Percentiles rank a stretch among this genome's conserved stretches.
Evolutionary conservation across 257 asterid genomes (phyloP).

Genomic region (Dorcoceras hygrometricum): DNA sequence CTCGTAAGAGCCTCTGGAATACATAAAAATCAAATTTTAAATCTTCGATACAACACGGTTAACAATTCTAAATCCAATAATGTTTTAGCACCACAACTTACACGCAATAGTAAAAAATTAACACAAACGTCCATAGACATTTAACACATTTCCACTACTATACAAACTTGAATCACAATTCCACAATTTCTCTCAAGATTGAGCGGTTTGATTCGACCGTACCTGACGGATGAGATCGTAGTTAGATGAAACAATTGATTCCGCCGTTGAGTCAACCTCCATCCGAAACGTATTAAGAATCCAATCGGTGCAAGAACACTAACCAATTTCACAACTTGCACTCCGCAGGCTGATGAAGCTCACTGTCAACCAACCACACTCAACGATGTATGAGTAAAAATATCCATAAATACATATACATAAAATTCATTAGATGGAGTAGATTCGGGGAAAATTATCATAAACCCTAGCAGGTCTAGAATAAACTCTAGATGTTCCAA

Average conservation of each 20-base stretch:
- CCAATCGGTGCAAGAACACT: constrained; percentile 56
- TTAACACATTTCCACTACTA: constrained; percentile 9
- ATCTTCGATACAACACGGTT: constrained; percentile 5
- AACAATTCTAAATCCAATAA: constrained; percentile 7
- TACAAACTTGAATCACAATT: constrained; percentile 19
- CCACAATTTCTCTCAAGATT: background rate
- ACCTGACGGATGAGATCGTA: constrained; percentile 60
- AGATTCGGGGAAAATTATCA: constrained; percentile 18
- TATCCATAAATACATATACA: background rate
- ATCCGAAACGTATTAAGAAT: constrained; percentile 46
- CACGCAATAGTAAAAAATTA: background rate
- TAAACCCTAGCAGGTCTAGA: constrained; percentile 35
- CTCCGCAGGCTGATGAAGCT: constrained; percentile 63
- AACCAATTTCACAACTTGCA: constrained; percentile 36
- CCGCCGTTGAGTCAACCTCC: constrained; percentile 66
- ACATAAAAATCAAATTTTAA: constrained; percentile 19
- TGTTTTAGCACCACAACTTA: constrained; percentile 7
- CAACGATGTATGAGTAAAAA: constrained; percentile 13
- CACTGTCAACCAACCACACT: constrained; percentile 31
- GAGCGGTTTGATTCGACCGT: constrained; percentile 1
- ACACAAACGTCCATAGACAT: background rate
- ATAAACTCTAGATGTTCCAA: constrained; percentile 25
- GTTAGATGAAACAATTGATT: constrained; percentile 30
- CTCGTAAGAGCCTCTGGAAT: constrained; percentile 67
- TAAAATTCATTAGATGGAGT: constrained; percentile 25